These are phyloP conservation scores for Phytophthora capsici DNA, from an alignment of 352 stramenopile species.

Conservation along the genomic window DNA sequence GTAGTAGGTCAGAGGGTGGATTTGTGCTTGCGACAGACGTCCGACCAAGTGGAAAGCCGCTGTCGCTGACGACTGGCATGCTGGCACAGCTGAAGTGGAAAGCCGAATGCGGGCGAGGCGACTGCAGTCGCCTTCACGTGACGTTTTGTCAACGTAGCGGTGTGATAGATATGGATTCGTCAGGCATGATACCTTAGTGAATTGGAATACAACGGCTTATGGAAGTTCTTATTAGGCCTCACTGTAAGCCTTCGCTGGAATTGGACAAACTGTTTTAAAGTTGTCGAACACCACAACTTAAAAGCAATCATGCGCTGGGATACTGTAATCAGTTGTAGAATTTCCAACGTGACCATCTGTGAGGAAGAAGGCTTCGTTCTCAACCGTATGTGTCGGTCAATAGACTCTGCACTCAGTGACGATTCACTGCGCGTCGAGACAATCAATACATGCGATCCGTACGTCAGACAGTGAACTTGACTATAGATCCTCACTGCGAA, in stretches of 20 bases:
- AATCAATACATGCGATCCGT: conserved; percentile 16
- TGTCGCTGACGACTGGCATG: conserved; percentile 3
- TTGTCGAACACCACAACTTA: too few species aligned
- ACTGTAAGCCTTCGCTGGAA: too few species aligned
- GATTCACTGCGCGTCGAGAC: background rate
- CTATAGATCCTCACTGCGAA: background rate
- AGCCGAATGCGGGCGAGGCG: conserved; percentile 1
- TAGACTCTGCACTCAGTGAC: background rate
- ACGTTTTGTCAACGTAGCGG: conserved; percentile 19
- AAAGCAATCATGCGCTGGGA: too few species aligned
- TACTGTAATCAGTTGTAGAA: conserved; percentile 2
- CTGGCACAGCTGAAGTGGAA: conserved; percentile 22
- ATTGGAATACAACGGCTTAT: too few species aligned
- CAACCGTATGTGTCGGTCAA: conserved; percentile 19
- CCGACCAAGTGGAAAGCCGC: conserved; percentile 16
- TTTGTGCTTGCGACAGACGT: conserved; percentile 6
- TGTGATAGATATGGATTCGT: conserved; percentile 19
- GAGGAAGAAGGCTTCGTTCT: conserved; percentile 8
- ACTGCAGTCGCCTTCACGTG: conserved; percentile 11
- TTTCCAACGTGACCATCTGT: conserved; percentile 19
- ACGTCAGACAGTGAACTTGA: background rate
- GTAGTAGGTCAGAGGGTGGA: background rate
- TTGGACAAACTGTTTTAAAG: too few species aligned
- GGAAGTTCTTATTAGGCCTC: too few species aligned
- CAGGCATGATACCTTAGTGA: too few species aligned